Evolutionary conservation across 1,284 basidiomycete genomes (phyloP).

Genomic region (Boletus sp.): DNA sequence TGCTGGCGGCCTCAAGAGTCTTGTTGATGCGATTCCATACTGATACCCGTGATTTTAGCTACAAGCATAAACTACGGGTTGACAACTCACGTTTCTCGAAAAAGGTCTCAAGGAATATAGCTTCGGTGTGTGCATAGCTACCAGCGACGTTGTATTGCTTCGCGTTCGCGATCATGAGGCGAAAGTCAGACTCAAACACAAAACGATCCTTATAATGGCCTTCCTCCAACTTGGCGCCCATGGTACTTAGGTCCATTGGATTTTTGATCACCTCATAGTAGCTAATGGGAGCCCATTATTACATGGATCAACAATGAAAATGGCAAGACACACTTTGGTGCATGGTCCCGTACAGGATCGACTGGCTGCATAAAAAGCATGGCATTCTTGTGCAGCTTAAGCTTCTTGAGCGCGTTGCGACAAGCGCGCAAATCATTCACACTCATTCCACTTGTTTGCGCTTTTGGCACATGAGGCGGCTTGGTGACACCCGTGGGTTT

Average conservation of each 20-base stretch:
- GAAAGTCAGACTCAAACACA: conserved; percentile 84
- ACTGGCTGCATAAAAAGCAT: conserved; percentile 82
- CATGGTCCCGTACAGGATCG: conserved; percentile 82
- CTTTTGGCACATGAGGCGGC: conserved; percentile 55
- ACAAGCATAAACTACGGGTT: not conserved
- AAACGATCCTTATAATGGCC: conserved; percentile 86
- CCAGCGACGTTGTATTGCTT: conserved; percentile 79
- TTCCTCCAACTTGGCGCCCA: conserved; percentile 82
- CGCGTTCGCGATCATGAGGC: conserved; percentile 85
- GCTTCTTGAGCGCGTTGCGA: conserved; percentile 78
- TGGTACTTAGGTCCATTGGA: conserved; percentile 94
- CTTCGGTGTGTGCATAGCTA: conserved; percentile 75
- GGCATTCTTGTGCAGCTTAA: conserved; percentile 70
- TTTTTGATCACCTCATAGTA: conserved; percentile 89
- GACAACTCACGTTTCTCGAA: conserved; percentile 77
- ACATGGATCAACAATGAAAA: conserved; percentile 24
- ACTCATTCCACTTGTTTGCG: conserved; percentile 80
- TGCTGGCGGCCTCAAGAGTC: conserved; percentile 53
- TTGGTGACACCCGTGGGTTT: conserved; percentile 40
- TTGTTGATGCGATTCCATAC: conserved; percentile 78
- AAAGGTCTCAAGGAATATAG: conserved; percentile 71
- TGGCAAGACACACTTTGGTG: conserved; percentile 61
- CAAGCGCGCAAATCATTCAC: conserved; percentile 78
- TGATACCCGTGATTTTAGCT: conserved; percentile 28
- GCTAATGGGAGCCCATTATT: conserved; percentile 37